A percentile compares a stretch with the other conserved stretches of the same genome.
These are phyloP conservation scores for Ichthyophthirius multifiliis DNA, from an alignment of 169 alveolate genomes.

Conservation along the genomic window DNA sequence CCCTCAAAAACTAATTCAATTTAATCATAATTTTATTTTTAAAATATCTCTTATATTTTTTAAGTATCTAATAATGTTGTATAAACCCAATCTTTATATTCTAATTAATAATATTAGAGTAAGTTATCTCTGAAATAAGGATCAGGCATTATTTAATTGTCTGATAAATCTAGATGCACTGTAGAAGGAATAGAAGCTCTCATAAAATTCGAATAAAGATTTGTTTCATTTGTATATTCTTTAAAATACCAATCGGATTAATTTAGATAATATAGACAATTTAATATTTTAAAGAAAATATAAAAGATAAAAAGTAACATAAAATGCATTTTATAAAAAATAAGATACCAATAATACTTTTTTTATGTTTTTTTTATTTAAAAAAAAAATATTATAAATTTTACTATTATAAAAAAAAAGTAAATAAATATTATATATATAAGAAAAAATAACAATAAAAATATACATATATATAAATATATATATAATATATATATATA, in stretches of 20 bases:
- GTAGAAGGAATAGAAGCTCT: slow-evolving; percentile 36
- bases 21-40: background rate
- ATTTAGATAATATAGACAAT: too few relatives aligned
- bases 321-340: too few relatives aligned
- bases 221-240: background rate
- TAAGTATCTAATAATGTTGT: background rate
- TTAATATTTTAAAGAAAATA: too few relatives aligned
- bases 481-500: too few relatives aligned
- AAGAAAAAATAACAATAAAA: too few relatives aligned
- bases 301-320: too few relatives aligned
- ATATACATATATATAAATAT: too few relatives aligned
- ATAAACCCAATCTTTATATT: background rate
- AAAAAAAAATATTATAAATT: too few relatives aligned
- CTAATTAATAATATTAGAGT: background rate
- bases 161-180: slow-evolving; percentile 28
- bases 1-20: slow-evolving; percentile 53
- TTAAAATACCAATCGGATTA: background rate
- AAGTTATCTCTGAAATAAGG: slow-evolving; percentile 26
- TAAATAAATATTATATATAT: too few relatives aligned
- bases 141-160: slow-evolving; percentile 17
- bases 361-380: too few relatives aligned
- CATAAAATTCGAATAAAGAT: background rate
- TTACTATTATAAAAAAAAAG: too few relatives aligned
- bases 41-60: background rate
- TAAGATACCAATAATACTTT: too few relatives aligned